Evolutionary conservation across 768 basidiomycete species (phyloP), one percentile per base, ranked within the genome.

Genomic region (Suillus cothurnatus): DNA sequence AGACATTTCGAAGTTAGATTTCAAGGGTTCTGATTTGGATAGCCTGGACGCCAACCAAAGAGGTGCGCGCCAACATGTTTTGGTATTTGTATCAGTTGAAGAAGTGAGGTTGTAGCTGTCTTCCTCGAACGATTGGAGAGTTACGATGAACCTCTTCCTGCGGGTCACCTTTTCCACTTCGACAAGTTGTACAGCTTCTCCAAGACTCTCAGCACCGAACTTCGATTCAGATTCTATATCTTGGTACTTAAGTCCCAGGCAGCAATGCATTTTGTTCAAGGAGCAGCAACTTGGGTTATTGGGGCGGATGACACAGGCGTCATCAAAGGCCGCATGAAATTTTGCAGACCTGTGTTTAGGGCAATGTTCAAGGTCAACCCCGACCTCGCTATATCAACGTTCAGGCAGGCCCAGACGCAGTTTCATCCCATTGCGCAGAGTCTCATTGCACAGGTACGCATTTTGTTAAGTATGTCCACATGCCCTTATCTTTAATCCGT

Each of bases 321-420:
- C 52, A 71, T 86, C 47, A 82, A 83, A 61, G 84, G 84, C 8
- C 77, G 85, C 64, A 85, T 85, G 84, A 86, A 86, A 69, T 85
- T 84, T 73, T 85, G 85, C 71, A 70, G 85, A 59, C 82, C 85
- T 3, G 67, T 79, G 21, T 84, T 86, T 69, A 77, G 77, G 63
- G 80, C 75, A 6, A 71, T 77, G 38, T 69, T 73, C 69, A 76
- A 74, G 66, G 81, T 81, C 14, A 73, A 85, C 66, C 61, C 65
- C 12, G 63, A 65, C 43, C 72, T 77, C 39, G 80, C 85, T 1
- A 64, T 73, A 36, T 67, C 74, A 55, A 79, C 78, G 28, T 85
- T 80, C 63, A 59, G 39, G 11, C 65, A 66, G 31, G 73, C 78
- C 36, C 77, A 76, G 61, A 64, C 64, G 12, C 65, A 73, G 56